Percentiles rank a stretch among this genome's conserved stretches.
These are phyloP conservation scores for Oryza glaberrima DNA, from an alignment of 176 grass and related monocot species.

Conservation along the genomic window DNA sequence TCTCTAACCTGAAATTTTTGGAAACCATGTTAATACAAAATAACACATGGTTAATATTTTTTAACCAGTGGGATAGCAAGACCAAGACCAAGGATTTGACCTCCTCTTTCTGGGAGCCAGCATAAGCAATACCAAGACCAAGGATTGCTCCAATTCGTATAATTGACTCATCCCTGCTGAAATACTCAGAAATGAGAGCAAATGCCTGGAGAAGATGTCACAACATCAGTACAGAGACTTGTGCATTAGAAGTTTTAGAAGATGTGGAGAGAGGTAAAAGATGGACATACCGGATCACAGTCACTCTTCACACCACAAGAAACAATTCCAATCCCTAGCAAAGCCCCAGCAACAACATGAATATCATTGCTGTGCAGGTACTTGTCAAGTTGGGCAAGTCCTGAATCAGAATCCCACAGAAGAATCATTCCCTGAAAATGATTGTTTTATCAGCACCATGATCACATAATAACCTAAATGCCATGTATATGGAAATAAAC, in stretches of 20 bases:
- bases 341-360: conserved; percentile 73
- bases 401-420: conserved; percentile 71
- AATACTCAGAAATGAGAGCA: conserved; percentile 68
- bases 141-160: conserved; percentile 74
- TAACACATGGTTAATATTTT: background rate
- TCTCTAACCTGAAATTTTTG: conserved; percentile 63
- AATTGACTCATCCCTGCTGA: conserved; percentile 62
- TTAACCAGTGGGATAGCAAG: background rate
- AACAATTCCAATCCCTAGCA: conserved; percentile 71
- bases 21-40: conserved; percentile 42
- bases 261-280: background rate
- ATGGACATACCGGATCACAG: conserved; percentile 65
- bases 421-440: conserved; percentile 65
- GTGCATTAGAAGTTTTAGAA: background rate
- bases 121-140: conserved; percentile 84
- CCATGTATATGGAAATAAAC: background rate
- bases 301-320: conserved; percentile 79
- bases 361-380: conserved; percentile 73
- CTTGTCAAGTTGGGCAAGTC: conserved; percentile 75
- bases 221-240: background rate
- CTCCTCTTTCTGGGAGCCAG: conserved; percentile 76
- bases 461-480: conserved; percentile 13
- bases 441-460: conserved; percentile 8
- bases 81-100: conserved; percentile 12
- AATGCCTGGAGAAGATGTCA: conserved; percentile 46